Base-by-base conservation (phyloP, 805 yeast species). In the Sugiyamaella mastotermitis region DNA sequence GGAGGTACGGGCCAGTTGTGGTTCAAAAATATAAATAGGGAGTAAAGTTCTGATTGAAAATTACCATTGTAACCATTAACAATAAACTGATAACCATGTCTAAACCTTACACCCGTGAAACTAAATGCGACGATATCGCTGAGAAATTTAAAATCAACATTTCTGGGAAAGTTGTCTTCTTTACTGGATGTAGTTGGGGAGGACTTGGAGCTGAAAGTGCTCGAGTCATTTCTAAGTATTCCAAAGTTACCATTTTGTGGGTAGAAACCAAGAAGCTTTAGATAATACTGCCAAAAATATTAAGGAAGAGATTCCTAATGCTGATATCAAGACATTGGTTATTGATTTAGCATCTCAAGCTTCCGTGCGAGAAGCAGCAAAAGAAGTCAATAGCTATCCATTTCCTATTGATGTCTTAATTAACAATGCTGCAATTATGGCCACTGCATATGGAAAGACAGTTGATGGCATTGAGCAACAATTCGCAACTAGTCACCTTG, bases 351-450 rank as follows among this genome's bases (percentile, higher is more conserved):
- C 29, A 11, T 40, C 44, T 23, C 24, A 45, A 5, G 34, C 37
- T 7, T 37, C 46, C 13, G 35, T 42, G 9, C 33, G 35, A 16
- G 14, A 7, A 7, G 51, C 49, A 3, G 51, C 50, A 3, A 22
- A 40, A 7, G 43, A 37, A 21, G 45, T 48, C 34, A 31, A 24
- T 23, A 29, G 19, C 11, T 40, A 31, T 21, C 41, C 41, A 23
- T 21, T 35, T 19, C 45, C 62, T 8, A 30, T 85, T 21, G 78
- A 83, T 55, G 58, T 84, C 15, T 64, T 85, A 23, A 69, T 85
- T 31, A 76, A 83, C 49, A 85, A 84, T 57, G 88, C 94, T 1
- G 92, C 94, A 1, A 75, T 80, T 3, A 79, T 82, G 77, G 87
- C 82, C 11, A 65, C 78, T n/a, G 90, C 94, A 0, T 77, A 65